phyloP scores from a whole-genome alignment of 2,329 filamentous ascomycete genomes.

The Aspergillus amoenus region DNA sequence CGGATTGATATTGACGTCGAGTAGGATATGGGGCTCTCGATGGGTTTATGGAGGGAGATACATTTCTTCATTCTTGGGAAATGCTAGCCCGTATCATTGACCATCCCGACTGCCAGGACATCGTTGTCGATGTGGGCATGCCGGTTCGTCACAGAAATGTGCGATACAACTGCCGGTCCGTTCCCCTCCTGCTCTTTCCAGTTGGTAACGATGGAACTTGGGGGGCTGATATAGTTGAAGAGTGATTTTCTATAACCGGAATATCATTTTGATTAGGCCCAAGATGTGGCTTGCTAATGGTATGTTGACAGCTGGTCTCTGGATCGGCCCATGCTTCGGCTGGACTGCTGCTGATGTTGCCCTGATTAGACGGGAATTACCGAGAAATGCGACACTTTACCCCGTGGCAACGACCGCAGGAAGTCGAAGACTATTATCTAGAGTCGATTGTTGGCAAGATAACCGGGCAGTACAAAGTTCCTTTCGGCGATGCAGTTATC shows the following conservation, averaged over 20 bases:
- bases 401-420: conserved; percentile 59
- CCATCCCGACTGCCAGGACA: conserved; percentile 61
- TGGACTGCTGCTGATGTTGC: background rate
- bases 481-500: conserved; percentile 69
- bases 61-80: conserved; percentile 62
- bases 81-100: conserved; percentile 61
- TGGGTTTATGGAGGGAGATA: conserved; percentile 62
- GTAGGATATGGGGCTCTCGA: conserved; percentile 63
- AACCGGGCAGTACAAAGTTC: conserved; percentile 56
- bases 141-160: conserved; percentile 63
- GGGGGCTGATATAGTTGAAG: conserved; percentile 12
- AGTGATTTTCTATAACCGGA: conserved; percentile 63
- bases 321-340: background rate
- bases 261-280: conserved; percentile 69
- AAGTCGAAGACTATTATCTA: conserved; percentile 64
- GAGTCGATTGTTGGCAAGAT: conserved; percentile 60
- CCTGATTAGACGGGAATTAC: conserved; percentile 58
- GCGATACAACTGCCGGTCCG: conserved; percentile 61
- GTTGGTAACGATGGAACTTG: background rate
- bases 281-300: conserved; percentile 70
- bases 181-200: background rate
- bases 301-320: conserved; percentile 5
- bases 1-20: background rate
- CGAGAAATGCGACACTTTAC: conserved; percentile 63
- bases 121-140: conserved; percentile 64